Percentiles rank a stretch among this genome's conserved stretches.
Evolutionary conservation across 1,139 yeast genomes (phyloP).

Genomic region (Yamadazyma diospyri): DNA sequence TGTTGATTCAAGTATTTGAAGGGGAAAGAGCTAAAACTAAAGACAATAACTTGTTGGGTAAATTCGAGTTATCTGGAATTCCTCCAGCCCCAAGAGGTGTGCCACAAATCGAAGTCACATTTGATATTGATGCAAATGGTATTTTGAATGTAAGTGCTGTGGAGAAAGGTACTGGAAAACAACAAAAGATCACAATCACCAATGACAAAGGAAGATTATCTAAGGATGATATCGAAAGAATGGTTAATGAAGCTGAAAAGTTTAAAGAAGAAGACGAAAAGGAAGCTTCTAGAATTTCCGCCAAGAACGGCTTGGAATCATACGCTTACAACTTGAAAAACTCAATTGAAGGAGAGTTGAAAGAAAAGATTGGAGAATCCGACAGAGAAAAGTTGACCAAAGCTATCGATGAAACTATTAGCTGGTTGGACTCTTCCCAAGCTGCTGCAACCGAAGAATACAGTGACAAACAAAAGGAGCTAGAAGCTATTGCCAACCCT

Average conservation of each 20-base stretch:
- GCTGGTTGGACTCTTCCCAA: conserved; percentile 49
- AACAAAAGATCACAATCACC: conserved; percentile 36
- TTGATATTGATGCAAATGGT: conserved; percentile 91
- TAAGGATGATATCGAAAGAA: conserved; percentile 46
- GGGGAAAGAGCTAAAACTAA: conserved; percentile 95
- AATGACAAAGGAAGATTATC: conserved; percentile 49
- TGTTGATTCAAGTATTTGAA: conserved; percentile 87
- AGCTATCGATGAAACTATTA: conserved; percentile 41
- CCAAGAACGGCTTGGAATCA: conserved; percentile 85
- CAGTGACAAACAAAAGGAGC: conserved; percentile 61
- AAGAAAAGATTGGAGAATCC: conserved; percentile 44
- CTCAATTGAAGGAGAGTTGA: conserved; percentile 46
- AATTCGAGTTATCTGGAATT: conserved; percentile 87
- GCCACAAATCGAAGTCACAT: conserved; percentile 93
- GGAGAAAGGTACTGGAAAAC: conserved; percentile 87
- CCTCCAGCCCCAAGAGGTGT: conserved; percentile 99
- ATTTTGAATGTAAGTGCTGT: conserved; percentile 88
- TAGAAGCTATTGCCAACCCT: conserved; percentile 63
- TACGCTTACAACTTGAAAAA: conserved; percentile 83
- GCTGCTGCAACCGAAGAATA: conserved; percentile 53
- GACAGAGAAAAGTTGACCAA: conserved; percentile 43
- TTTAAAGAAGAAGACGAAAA: conserved; percentile 36
- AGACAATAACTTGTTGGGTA: conserved; percentile 91
- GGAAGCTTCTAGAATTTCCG: conserved; percentile 36
- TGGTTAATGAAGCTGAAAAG: conserved; percentile 44